Evolutionary conservation across 1,284 basidiomycete genomes (phyloP).

Genomic region (Austroboletus niveus): DNA sequence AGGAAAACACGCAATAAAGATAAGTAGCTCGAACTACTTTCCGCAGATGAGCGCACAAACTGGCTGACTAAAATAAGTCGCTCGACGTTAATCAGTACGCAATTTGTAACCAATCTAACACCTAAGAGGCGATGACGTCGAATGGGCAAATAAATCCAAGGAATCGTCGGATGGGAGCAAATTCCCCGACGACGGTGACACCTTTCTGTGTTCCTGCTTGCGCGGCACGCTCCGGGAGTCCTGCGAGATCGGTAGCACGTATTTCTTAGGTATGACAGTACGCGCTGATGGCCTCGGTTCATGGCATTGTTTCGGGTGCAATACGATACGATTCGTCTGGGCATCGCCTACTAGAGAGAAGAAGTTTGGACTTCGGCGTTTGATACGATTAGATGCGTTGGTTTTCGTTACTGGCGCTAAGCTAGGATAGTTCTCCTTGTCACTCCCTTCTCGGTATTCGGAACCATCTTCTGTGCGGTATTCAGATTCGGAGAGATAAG

Average conservation of each 20-base stretch:
- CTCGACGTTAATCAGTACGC: neutral
- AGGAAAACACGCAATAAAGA: too few species aligned
- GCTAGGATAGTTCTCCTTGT: conserved; percentile 29
- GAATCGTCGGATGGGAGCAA: conserved; percentile 46
- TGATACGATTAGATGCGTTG: conserved; percentile 5
- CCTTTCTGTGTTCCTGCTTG: conserved; percentile 15
- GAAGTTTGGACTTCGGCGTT: conserved; percentile 33
- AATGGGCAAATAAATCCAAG: conserved; percentile 48
- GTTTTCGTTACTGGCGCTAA: neutral
- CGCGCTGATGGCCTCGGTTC: conserved; percentile 1
- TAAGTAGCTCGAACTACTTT: too few species aligned
- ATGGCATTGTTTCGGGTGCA: conserved; percentile 30
- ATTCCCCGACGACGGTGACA: conserved; percentile 1
- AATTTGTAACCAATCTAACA: conserved; percentile 10
- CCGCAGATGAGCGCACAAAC: neutral
- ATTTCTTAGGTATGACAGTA: conserved; percentile 18
- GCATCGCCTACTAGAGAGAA: conserved; percentile 47
- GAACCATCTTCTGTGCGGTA: conserved; percentile 19
- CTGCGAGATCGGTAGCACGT: conserved; percentile 10
- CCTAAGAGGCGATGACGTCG: conserved; percentile 29
- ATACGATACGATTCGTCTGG: conserved; percentile 37
- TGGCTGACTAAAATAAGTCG: neutral
- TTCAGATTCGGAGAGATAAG: conserved; percentile 18
- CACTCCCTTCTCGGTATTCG: conserved; percentile 20
- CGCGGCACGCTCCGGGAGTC: conserved; percentile 6